phyloP scores from a whole-genome alignment of 2,329 filamentous ascomycete genomes.

The Pyricularia pennisetigena region DNA sequence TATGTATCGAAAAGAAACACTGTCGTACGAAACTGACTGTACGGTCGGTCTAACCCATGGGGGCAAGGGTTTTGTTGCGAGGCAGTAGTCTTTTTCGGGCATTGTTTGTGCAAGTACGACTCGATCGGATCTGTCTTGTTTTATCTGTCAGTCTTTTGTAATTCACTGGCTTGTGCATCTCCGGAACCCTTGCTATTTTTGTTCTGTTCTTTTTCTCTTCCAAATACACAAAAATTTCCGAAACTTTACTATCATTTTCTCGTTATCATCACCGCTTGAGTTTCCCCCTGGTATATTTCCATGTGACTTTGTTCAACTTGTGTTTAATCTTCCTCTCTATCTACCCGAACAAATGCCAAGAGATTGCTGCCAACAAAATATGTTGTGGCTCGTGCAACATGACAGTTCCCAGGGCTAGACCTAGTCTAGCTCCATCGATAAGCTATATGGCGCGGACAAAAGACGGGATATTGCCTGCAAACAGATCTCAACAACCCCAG shows the following conservation, averaged over 20 bases:
- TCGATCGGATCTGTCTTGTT: not conserved
- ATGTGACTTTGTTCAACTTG: not conserved
- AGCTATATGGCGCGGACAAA: no score
- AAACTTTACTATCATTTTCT: no score
- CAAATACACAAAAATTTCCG: no score
- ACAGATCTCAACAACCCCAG: not conserved
- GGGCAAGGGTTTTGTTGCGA: not conserved
- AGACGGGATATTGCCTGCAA: not conserved
- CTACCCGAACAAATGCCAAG: not conserved
- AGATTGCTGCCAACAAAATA: not conserved
- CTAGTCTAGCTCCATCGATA: not conserved
- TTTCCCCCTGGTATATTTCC: not conserved
- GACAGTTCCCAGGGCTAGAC: not conserved
- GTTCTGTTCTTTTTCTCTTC: not conserved
- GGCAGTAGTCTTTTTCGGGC: not conserved
- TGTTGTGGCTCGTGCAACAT: not conserved
- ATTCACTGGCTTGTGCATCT: not conserved
- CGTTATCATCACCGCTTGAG: not conserved
- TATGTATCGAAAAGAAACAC: not conserved
- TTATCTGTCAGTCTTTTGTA: not conserved
- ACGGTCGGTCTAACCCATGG: not conserved
- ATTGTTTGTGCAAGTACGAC: not conserved
- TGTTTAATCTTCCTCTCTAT: not conserved
- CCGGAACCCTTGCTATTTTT: not conserved
- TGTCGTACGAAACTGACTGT: not conserved